Evolutionary conservation across 208 protist genomes (phyloP), one percentile per base, ranked within the genome.

Genomic region (Trichomonas gallinae): DNA sequence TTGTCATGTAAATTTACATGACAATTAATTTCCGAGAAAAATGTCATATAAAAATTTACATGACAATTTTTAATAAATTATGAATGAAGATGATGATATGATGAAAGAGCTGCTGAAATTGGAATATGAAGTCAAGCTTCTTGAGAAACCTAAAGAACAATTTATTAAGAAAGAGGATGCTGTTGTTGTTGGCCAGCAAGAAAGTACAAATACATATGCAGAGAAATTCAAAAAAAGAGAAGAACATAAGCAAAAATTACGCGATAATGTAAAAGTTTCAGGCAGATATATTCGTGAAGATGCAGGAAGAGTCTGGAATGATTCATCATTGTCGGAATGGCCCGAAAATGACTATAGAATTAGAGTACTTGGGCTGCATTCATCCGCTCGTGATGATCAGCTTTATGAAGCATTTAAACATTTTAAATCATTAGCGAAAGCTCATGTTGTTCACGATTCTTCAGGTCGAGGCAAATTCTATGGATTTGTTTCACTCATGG

Each of bases 271-370:
- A 72, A 72, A 72, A 72, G 4, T 26, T n/a, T 72, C 58, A n/a
- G 21, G 1, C 4, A 72, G 2, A 72, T 72, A n/a, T n/a, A n/a
- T 93, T 21, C 87, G 87, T 15, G 9, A 26, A 48, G 87, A 93
- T 51, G 87, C 26, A 17, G 26, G 44, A 51, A 51, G 31, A n/a
- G 17, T 93, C 38, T 93, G 87, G 87, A 51, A 13, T 51, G 87
- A 93, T 93, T 3, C 40, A 17, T 93, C 87, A 11, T 31, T 93
- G 15, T 34, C 87, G 15, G 87, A 93, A 93, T 93, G 87, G 87
- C 87, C 87, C 4, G 87, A 93, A 93, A 93, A 93, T 51, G 87
- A 93, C 15, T 93, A 93, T 36, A 34, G 87, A 48, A 93, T 93
- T 51, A 17, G 21, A 10, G 44, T 93, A 8, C 4, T 9, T 38